A percentile compares a stretch with the other conserved stretches of the same genome.
Conservation (phyloP, 768 basidiomycete genomes). For the Albatrellus ellisii region DNA sequence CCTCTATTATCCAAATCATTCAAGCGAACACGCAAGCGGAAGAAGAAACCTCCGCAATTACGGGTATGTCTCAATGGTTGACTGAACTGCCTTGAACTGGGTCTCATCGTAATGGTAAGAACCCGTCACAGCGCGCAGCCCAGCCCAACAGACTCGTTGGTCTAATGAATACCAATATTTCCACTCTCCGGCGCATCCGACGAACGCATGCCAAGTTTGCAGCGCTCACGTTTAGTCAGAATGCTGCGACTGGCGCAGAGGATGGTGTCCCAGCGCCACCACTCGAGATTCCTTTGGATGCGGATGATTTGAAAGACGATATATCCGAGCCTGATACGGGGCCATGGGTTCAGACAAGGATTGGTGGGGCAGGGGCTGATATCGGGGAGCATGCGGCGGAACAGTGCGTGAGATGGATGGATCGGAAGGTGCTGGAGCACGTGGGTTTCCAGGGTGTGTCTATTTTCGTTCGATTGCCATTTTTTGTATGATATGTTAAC, state of each 20-base stretch:
- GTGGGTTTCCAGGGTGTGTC: slow-evolving; percentile 79
- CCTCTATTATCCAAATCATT: slow-evolving; percentile 13
- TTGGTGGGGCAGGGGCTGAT: slow-evolving; percentile 25
- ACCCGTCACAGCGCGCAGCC: slow-evolving; percentile 18
- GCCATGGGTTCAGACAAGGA: slow-evolving; percentile 33
- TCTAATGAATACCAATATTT: slow-evolving; percentile 67
- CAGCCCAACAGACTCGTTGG: slow-evolving; percentile 34
- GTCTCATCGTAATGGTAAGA: too few species aligned
- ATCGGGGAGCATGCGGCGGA: slow-evolving; percentile 46
- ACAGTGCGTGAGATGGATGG: slow-evolving; percentile 61
- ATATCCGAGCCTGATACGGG: slow-evolving; percentile 37
- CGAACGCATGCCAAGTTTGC: slow-evolving; percentile 63
- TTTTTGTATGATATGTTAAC: not conserved
- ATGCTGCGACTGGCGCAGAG: slow-evolving; percentile 14
- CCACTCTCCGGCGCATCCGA: slow-evolving; percentile 58
- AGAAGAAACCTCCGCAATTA: too few species aligned
- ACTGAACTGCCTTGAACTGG: too few species aligned
- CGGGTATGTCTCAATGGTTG: too few species aligned
- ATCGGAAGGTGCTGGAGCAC: slow-evolving; percentile 74
- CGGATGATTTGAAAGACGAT: slow-evolving; percentile 17
- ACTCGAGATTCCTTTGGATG: slow-evolving; percentile 30
- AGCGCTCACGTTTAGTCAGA: slow-evolving; percentile 28
- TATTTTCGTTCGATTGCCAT: not conserved
- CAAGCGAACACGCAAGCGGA: slow-evolving; percentile 14
- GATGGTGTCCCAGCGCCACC: slow-evolving; percentile 33